These are phyloP conservation scores for Fusarium hostae DNA, from an alignment of 2,329 filamentous ascomycete species.

Conservation along the genomic window DNA sequence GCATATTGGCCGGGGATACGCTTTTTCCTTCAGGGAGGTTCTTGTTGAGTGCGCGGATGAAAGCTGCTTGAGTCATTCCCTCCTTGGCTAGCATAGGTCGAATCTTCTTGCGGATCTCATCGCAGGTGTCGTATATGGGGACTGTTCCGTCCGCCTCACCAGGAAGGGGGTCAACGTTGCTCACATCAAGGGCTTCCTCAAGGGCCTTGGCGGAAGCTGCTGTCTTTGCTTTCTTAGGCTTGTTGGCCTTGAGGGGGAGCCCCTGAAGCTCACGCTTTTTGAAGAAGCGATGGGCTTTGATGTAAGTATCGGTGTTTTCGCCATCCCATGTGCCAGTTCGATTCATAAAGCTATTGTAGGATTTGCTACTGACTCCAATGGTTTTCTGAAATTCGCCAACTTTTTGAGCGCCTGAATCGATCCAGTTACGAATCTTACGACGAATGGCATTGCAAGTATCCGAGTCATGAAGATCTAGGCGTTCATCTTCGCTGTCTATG, in stretches of 20 bases:
- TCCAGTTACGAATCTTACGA: conserved; percentile 42
- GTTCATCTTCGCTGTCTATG: conserved; percentile 36
- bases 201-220: conserved; percentile 40
- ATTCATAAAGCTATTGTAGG: conserved; percentile 61
- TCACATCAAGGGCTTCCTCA: conserved; percentile 52
- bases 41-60: conserved; percentile 61
- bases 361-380: conserved; percentile 52
- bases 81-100: conserved; percentile 56
- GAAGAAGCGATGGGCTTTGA: conserved; percentile 57
- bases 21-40: conserved; percentile 51
- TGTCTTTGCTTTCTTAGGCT: conserved; percentile 47
- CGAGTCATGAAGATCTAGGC: conserved; percentile 7
- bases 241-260: conserved; percentile 50
- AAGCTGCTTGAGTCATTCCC: conserved; percentile 61
- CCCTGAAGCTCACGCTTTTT: conserved; percentile 61
- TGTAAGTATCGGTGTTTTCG: conserved; percentile 48
- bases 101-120: conserved; percentile 68
- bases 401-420: conserved; percentile 42
- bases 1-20: conserved; percentile 58
- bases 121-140: conserved; percentile 66
- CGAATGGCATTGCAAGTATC: conserved; percentile 43
- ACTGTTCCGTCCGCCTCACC: conserved; percentile 60
- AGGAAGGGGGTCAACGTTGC: conserved; percentile 53
- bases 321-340: conserved; percentile 55
- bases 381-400: conserved; percentile 59